These are phyloP conservation scores for Colletotrichum endophyticum DNA, from an alignment of 2,329 filamentous ascomycete genomes.

Conservation along the genomic window DNA sequence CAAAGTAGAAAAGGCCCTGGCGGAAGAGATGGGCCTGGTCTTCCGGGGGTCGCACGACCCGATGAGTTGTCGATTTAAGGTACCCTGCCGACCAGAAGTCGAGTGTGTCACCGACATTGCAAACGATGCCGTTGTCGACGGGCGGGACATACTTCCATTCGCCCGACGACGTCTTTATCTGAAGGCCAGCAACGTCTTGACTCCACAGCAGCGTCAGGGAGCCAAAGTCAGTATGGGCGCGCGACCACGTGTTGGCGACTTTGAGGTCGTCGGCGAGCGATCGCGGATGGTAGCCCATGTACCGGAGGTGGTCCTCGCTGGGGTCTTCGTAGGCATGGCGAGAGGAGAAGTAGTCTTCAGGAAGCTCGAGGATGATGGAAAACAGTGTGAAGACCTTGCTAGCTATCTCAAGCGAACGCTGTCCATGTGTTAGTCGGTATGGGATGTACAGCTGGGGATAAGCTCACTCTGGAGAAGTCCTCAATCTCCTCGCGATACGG, in stretches of 20 bases:
- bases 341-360: slow-evolving; percentile 55
- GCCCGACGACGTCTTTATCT: slow-evolving; percentile 44
- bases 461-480: slow-evolving; percentile 46
- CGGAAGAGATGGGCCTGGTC: slow-evolving; percentile 36
- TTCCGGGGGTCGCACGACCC: slow-evolving; percentile 36
- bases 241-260: slow-evolving; percentile 28
- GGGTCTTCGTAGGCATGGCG: slow-evolving; percentile 56
- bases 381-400: slow-evolving; percentile 30
- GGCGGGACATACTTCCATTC: slow-evolving; percentile 50
- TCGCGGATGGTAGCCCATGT: slow-evolving; percentile 58
- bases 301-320: slow-evolving; percentile 60
- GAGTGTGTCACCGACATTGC: slow-evolving; percentile 42
- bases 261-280: slow-evolving; percentile 41
- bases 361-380: slow-evolving; percentile 58
- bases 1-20: slow-evolving; percentile 40
- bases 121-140: slow-evolving; percentile 48
- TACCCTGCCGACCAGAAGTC: slow-evolving; percentile 33
- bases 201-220: slow-evolving; percentile 58
- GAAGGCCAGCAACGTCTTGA: slow-evolving; percentile 57
- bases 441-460: slow-evolving; percentile 32
- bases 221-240: slow-evolving; percentile 55
- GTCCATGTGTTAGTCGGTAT: slow-evolving; percentile 34
- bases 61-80: slow-evolving; percentile 38
- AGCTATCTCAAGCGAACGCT: slow-evolving; percentile 33
- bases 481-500: slow-evolving; percentile 52